Evolutionary conservation across 2,329 filamentous ascomycete species (phyloP).

Genomic region (Xylaria digitata): DNA sequence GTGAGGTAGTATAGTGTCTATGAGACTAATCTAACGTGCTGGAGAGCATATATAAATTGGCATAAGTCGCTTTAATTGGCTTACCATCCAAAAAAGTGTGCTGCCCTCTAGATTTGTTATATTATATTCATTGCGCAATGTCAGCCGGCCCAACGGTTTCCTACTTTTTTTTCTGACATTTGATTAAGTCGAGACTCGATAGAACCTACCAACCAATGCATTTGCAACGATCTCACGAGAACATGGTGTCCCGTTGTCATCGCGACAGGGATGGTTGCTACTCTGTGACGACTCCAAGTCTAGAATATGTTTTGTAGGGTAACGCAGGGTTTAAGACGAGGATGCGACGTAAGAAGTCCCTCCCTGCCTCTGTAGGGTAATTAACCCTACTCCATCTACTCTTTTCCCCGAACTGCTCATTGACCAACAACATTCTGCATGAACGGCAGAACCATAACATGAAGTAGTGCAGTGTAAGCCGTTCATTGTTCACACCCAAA

Average conservation of each 20-base stretch:
- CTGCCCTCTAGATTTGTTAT: not conserved
- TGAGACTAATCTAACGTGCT: not conserved
- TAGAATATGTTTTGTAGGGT: not conserved
- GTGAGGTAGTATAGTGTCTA: constrained; percentile 9
- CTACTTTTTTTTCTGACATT: too few species aligned
- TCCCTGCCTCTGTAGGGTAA: constrained; percentile 11
- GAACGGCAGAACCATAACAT: too few species aligned
- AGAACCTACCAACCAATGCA: too few species aligned
- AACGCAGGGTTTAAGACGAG: constrained; percentile 5
- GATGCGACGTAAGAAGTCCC: constrained; percentile 18
- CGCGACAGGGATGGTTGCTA: constrained; percentile 18
- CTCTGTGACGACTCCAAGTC: not conserved
- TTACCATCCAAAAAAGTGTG: constrained; percentile 7
- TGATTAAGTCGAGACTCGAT: too few species aligned
- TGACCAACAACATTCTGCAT: too few species aligned
- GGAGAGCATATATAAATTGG: constrained; percentile 7
- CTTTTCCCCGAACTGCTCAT: too few species aligned
- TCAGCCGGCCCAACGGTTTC: too few species aligned
- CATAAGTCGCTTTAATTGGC: not conserved
- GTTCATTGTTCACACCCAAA: too few species aligned
- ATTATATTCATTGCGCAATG: too few species aligned
- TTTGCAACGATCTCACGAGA: constrained; percentile 4
- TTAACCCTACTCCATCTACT: not conserved
- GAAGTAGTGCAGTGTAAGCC: too few species aligned
- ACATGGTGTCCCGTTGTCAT: constrained; percentile 7